phyloP scores from a whole-genome alignment of 139 green algal genomes.

The Coelastrella sp. region DNA sequence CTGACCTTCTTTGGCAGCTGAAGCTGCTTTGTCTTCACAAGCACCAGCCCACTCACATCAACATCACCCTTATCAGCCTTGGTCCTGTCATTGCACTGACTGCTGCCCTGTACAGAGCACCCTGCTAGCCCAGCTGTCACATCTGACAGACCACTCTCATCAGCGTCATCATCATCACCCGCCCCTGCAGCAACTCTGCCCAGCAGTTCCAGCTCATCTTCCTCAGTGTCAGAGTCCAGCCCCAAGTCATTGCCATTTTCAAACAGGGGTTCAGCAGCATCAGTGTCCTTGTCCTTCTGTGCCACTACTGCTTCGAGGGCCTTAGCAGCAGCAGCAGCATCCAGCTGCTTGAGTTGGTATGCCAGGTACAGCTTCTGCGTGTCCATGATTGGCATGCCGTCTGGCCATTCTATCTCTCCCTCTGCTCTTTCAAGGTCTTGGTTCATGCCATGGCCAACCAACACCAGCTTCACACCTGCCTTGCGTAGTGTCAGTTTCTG shows the following conservation, averaged over 20 bases:
- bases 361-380: slow-evolving; percentile 36
- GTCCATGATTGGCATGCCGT: slow-evolving; percentile 14
- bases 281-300: not conserved
- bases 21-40: not conserved
- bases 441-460: slow-evolving; percentile 36
- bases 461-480: slow-evolving; percentile 14
- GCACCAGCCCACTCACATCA: not conserved
- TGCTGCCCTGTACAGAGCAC: no score
- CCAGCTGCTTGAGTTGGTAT: slow-evolving; percentile 20
- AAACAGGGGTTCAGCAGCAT: not conserved
- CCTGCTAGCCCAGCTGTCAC: no score
- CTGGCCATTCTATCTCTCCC: slow-evolving; percentile 15
- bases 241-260: not conserved
- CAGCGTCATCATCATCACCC: not conserved
- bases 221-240: not conserved
- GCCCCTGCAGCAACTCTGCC: not conserved
- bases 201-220: not conserved
- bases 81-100: not conserved
- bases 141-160: no score
- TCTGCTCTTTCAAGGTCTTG: not conserved
- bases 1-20: slow-evolving; percentile 12
- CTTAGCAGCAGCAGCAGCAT: slow-evolving; percentile 2
- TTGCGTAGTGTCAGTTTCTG: not conserved
- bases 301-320: slow-evolving; percentile 2
- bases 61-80: not conserved